Percentiles rank a stretch among this genome's conserved stretches.
phyloP scores from a whole-genome alignment of 1,284 basidiomycete genomes.

The Apiotrichum montevideense region DNA sequence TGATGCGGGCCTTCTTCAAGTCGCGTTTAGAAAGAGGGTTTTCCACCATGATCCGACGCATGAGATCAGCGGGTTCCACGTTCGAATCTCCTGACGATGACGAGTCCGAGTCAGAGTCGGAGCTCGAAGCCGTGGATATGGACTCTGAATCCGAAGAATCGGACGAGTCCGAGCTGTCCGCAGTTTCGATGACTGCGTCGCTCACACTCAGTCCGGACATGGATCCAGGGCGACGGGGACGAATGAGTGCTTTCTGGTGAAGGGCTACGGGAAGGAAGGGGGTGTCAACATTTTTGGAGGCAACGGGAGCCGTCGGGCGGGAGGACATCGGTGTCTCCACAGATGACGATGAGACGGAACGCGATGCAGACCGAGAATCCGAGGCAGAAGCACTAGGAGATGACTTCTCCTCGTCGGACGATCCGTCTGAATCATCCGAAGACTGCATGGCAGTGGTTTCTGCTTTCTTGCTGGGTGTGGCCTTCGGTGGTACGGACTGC shows the following conservation, averaged over 20 bases:
- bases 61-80: constrained; percentile 19
- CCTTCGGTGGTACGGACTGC: too few species aligned
- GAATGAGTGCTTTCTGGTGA: constrained; percentile 25
- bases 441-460: too few species aligned
- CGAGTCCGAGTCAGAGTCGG: constrained; percentile 8
- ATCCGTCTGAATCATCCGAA: too few species aligned
- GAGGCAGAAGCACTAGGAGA: too few species aligned
- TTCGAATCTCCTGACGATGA: not conserved
- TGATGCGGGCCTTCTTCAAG: constrained; percentile 21
- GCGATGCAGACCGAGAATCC: too few species aligned
- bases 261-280: constrained; percentile 21
- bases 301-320: not conserved
- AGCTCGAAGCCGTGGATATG: not conserved
- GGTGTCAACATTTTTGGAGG: not conserved
- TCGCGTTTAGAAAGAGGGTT: constrained; percentile 27
- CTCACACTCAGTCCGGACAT: constrained; percentile 37
- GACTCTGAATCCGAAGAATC: constrained; percentile 14
- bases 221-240: constrained; percentile 27
- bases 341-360: too few species aligned
- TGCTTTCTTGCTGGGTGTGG: too few species aligned
- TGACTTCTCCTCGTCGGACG: too few species aligned
- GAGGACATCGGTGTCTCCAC: not conserved
- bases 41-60: constrained; percentile 25
- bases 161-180: constrained; percentile 18
- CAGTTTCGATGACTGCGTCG: constrained; percentile 40